Evolutionary conservation across 768 basidiomycete genomes (phyloP).

Genomic region (Hydnum rufescens): DNA sequence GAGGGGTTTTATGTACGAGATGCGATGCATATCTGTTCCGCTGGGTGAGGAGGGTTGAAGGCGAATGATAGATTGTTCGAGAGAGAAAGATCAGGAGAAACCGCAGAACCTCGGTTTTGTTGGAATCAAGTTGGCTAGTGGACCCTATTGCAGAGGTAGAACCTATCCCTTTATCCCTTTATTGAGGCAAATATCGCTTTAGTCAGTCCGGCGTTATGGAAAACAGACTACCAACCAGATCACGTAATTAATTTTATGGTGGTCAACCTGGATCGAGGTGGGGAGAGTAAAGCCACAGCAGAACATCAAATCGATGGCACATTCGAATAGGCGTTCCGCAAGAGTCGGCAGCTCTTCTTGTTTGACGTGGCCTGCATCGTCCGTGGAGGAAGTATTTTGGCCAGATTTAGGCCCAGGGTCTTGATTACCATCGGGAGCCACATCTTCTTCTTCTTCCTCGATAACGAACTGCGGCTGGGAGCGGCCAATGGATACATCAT

Average conservation of each 20-base stretch:
- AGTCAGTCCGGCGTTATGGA: neutral
- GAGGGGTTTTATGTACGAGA: constrained; percentile 52
- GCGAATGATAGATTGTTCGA: constrained; percentile 69
- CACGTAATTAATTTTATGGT: constrained; percentile 66
- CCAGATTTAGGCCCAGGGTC: neutral
- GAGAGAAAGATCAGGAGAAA: constrained; percentile 77
- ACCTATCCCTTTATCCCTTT: constrained; percentile 89
- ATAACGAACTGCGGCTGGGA: constrained; percentile 55
- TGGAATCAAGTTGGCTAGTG: constrained; percentile 41
- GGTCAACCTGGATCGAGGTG: constrained; percentile 49
- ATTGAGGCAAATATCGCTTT: neutral
- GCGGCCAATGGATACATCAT: constrained; percentile 12
- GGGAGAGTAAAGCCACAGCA: constrained; percentile 90
- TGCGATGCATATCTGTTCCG: constrained; percentile 55
- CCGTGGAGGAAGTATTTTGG: constrained; percentile 3
- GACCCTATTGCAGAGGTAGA: constrained; percentile 58
- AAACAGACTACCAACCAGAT: constrained; percentile 47
- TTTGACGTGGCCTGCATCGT: constrained; percentile 13
- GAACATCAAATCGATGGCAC: constrained; percentile 71
- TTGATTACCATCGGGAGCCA: constrained; percentile 12
- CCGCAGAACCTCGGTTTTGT: constrained; percentile 78
- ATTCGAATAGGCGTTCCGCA: constrained; percentile 59
- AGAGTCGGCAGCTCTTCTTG: constrained; percentile 45
- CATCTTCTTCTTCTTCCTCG: constrained; percentile 57
- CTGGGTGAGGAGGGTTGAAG: constrained; percentile 44